Evolutionary conservation across 2,329 filamentous ascomycete genomes (phyloP).

Genomic region (Hymenoscyphus infarciens): DNA sequence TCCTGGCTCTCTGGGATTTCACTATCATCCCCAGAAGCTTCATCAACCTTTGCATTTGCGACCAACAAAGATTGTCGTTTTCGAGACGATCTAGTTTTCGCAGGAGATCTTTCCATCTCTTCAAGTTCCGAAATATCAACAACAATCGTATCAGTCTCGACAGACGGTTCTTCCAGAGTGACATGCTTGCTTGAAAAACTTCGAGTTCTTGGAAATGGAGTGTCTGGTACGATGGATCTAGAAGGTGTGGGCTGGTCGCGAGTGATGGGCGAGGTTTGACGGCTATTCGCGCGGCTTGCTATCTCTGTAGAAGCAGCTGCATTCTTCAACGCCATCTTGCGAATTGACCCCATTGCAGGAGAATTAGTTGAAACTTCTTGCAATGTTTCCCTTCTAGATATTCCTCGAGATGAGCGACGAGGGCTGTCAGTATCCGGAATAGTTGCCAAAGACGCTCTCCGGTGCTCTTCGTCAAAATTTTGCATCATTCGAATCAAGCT

Average conservation of each 20-base stretch:
- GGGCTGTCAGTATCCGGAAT: background rate
- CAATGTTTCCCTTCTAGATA: background rate
- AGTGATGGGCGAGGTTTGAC: background rate
- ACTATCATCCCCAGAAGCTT: slow-evolving; percentile 9
- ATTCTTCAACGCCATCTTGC: slow-evolving; percentile 13
- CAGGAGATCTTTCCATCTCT: slow-evolving; percentile 4
- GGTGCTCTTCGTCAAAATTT: slow-evolving; percentile 22
- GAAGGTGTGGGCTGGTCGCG: background rate
- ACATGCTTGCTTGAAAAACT: slow-evolving; percentile 8
- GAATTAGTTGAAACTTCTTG: background rate
- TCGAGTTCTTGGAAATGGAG: slow-evolving; percentile 14
- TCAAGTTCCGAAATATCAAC: slow-evolving; percentile 20
- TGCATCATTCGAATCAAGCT: slow-evolving; percentile 30
- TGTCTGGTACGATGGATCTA: slow-evolving; percentile 26
- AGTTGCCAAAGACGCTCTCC: background rate
- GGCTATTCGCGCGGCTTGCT: background rate
- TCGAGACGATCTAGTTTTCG: background rate
- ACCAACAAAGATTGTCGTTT: background rate
- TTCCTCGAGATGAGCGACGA: slow-evolving; percentile 5
- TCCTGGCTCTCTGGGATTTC: slow-evolving; percentile 28
- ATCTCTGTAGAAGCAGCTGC: slow-evolving; percentile 2
- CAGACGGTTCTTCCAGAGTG: background rate
- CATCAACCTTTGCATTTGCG: slow-evolving; percentile 26
- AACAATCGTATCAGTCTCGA: slow-evolving; percentile 21
- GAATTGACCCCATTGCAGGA: slow-evolving; percentile 10